phyloP scores from a whole-genome alignment of 1,284 basidiomycete species.

The Ganoderma lingzhi region DNA sequence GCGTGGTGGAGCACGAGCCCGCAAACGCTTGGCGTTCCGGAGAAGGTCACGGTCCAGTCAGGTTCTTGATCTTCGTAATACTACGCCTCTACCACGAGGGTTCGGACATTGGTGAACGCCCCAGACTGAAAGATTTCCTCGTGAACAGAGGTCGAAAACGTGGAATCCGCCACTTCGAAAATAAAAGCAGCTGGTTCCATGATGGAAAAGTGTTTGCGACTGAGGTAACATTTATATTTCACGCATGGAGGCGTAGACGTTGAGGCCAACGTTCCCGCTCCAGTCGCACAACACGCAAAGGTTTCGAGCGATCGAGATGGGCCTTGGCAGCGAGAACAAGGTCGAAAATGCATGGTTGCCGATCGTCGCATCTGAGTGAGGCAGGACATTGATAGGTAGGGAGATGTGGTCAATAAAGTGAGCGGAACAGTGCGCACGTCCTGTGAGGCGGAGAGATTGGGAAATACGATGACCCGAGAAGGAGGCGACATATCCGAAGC shows the following conservation, averaged over 20 bases:
- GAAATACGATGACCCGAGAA: not conserved
- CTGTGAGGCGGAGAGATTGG: slow-evolving; percentile 6
- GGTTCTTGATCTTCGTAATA: not conserved
- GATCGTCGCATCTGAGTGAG: not conserved
- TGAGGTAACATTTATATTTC: not conserved
- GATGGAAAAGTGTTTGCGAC: not conserved
- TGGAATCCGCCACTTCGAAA: not conserved
- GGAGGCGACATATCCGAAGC: not conserved
- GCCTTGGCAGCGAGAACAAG: not conserved
- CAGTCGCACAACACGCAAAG: not conserved
- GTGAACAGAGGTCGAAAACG: not conserved
- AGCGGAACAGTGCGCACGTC: slow-evolving; percentile 13
- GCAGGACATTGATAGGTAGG: not conserved
- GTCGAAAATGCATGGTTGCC: not conserved
- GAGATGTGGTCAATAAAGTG: slow-evolving; percentile 19
- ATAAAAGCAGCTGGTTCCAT: not conserved
- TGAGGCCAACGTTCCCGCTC: not conserved
- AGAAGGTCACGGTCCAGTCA: slow-evolving; percentile 17
- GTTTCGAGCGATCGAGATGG: not conserved
- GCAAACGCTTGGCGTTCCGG: slow-evolving; percentile 17
- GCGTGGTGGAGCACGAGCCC: slow-evolving; percentile 8
- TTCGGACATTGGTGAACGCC: not conserved
- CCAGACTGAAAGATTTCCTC: not conserved
- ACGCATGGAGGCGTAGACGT: not conserved
- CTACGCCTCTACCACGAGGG: not conserved